These are phyloP conservation scores for Phaeomoniella chlamydospora DNA, from an alignment of 2,329 filamentous ascomycete species.

Conservation along the genomic window DNA sequence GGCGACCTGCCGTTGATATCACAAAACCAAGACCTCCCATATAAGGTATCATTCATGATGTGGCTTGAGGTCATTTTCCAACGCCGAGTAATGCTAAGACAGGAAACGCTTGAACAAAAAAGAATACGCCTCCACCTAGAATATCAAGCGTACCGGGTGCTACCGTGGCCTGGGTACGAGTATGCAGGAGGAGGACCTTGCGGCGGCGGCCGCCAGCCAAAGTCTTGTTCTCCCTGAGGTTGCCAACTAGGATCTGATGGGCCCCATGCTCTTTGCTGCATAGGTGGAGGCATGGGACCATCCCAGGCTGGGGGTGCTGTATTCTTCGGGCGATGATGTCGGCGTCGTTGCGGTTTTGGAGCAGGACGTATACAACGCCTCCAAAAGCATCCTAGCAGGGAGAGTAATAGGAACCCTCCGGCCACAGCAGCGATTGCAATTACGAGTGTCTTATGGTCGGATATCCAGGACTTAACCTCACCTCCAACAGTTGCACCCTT, in stretches of 20 bases:
- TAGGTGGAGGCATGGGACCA: constrained; percentile 9
- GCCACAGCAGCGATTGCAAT: constrained; percentile 64
- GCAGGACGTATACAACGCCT: constrained; percentile 36
- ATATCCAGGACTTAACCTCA: constrained; percentile 63
- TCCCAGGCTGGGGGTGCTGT: constrained; percentile 2
- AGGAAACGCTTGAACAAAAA: too few species aligned
- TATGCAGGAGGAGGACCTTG: background rate
- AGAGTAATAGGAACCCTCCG: constrained; percentile 57
- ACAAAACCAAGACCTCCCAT: too few species aligned
- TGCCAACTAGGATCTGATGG: constrained; percentile 6
- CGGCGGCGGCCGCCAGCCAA: background rate
- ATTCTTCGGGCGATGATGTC: constrained; percentile 4
- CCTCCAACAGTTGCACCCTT: constrained; percentile 53
- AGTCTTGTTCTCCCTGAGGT: background rate
- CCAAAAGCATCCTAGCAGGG: constrained; percentile 52
- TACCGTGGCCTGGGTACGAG: background rate
- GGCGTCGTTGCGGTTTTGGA: constrained; percentile 8
- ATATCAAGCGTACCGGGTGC: constrained; percentile 1
- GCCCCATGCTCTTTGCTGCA: constrained; percentile 12
- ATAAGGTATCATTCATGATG: too few species aligned
- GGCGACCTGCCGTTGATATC: too few species aligned
- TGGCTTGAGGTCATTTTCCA: too few species aligned
- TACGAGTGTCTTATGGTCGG: constrained; percentile 61
- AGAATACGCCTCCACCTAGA: too few species aligned
- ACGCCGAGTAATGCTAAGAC: too few species aligned